Base-by-base conservation (phyloP, 495 filamentous ascomycete species). In the Sabuloglossum arenarium region DNA sequence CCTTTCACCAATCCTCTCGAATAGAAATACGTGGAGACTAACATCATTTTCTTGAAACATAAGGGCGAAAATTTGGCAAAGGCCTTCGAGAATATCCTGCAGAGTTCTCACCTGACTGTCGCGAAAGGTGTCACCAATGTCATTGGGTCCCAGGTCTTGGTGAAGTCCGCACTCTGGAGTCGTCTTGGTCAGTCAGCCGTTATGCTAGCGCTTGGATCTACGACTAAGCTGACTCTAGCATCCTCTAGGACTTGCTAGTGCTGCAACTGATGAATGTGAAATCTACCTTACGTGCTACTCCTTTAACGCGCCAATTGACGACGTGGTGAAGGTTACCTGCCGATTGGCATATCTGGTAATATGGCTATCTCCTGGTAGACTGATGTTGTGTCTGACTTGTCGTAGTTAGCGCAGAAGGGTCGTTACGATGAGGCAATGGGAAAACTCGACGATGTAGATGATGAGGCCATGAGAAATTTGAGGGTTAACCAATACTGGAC, bases 401-500 rank as follows among this genome's bases (percentile, higher is more conserved):
- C 23, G 47, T 50, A 82, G 79, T 67, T 78, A 34, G 66, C 70
- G 23, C 79, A 78, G 64, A 71, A 69, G 46, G 90, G 91, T 3
- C 75, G 76, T 12, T 91, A 85, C 66, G 78, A 83, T 14, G 77
- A 84, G 56, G 86, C 81, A 0, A 70, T 85, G 31, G 70, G 71
- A 12, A 74, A 71, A 34, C 73, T 96, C 57, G 80, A 89, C 55
- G 68, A 71, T n/a, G 68, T 89, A 47, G 73, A 81, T 49, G 70
- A 71, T 14, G 79, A 85, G 61, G 74, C 73, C 24, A 71, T 88
- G n/a, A 78, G 82, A 12, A 80, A 84, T 4, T 74, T 88, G 56
- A 91, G 85, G 65, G 72, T 81, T 14, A 80, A 82, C 61, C 88
- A 94, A 66, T 79, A 84, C 64, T 88, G 88, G 83, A 72, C 77